Conservation (phyloP, 495 filamentous ascomycete genomes). For the Lichenothelia convexa region DNA sequence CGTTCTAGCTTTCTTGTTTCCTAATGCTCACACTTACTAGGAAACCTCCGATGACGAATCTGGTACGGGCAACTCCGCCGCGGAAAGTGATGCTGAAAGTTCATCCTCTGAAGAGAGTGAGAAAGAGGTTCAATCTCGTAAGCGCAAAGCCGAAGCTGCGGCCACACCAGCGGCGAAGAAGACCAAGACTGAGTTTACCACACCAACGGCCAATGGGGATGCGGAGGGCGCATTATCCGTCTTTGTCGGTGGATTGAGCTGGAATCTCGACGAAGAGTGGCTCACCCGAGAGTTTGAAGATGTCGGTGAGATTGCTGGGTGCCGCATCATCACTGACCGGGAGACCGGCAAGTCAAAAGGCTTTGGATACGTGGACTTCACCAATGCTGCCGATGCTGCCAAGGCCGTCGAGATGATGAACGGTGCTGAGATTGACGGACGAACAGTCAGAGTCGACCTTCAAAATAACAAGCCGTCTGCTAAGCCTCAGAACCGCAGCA, state of each 20-base stretch:
- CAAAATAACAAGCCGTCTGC: conserved; percentile 30
- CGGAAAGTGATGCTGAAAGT: conserved; percentile 35
- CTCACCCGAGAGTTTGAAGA: conserved; percentile 70
- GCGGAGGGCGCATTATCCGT: conserved; percentile 51
- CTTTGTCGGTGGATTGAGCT: conserved; percentile 87
- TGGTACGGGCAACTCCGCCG: conserved; percentile 9
- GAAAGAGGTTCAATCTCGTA: conserved; percentile 45
- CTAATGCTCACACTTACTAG: background rate
- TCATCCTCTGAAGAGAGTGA: conserved; percentile 30
- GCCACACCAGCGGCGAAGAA: conserved; percentile 55
- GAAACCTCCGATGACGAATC: conserved; percentile 8
- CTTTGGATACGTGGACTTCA: conserved; percentile 93
- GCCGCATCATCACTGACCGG: conserved; percentile 70
- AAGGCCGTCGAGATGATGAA: conserved; percentile 69
- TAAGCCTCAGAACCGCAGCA: conserved; percentile 23
- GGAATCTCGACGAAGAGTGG: conserved; percentile 87
- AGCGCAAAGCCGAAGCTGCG: conserved; percentile 74
- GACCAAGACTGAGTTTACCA: conserved; percentile 46
- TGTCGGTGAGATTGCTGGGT: conserved; percentile 58
- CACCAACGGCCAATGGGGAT: conserved; percentile 21
- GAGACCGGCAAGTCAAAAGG: conserved; percentile 73
- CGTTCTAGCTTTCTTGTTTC: background rate
- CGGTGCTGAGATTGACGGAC: conserved; percentile 64
- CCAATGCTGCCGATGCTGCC: conserved; percentile 44
- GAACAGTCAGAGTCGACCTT: conserved; percentile 77